Conservation (phyloP, 495 filamentous ascomycete species). For the Evansstolkia leycettana region DNA sequence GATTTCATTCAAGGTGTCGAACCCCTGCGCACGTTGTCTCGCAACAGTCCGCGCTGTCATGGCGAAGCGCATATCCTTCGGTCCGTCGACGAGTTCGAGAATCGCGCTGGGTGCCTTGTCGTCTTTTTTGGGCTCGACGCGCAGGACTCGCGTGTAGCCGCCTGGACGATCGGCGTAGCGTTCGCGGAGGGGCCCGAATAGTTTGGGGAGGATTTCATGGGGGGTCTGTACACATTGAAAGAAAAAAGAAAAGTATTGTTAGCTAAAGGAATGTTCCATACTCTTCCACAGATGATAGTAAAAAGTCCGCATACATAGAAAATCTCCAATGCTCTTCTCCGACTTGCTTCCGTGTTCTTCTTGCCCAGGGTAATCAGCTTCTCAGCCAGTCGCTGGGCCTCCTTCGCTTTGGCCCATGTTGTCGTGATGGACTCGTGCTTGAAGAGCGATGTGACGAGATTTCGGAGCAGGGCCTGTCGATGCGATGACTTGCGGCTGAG, state of each 20-base stretch:
- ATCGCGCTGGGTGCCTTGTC: constrained; percentile 84
- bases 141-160: constrained; percentile 88
- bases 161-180: constrained; percentile 75
- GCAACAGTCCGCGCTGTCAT: constrained; percentile 76
- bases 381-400: constrained; percentile 85
- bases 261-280: no score
- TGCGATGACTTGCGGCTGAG: constrained; percentile 74
- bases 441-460: constrained; percentile 92
- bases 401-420: constrained; percentile 93
- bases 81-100: constrained; percentile 92
- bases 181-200: constrained; percentile 70
- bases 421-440: constrained; percentile 85
- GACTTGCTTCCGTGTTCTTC: constrained; percentile 68
- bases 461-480: constrained; percentile 85
- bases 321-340: constrained; percentile 53
- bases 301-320: constrained; percentile 75
- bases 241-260: background rate
- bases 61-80: constrained; percentile 87
- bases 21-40: constrained; percentile 37
- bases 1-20: constrained; percentile 47
- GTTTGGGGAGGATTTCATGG: constrained; percentile 60
- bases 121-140: constrained; percentile 59
- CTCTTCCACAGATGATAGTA: no score
- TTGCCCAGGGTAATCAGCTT: constrained; percentile 89
- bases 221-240: constrained; percentile 48